A percentile compares a stretch with the other conserved stretches of the same genome.
phyloP scores from a whole-genome alignment of 306 rosid species.

The Vigna radiata region DNA sequence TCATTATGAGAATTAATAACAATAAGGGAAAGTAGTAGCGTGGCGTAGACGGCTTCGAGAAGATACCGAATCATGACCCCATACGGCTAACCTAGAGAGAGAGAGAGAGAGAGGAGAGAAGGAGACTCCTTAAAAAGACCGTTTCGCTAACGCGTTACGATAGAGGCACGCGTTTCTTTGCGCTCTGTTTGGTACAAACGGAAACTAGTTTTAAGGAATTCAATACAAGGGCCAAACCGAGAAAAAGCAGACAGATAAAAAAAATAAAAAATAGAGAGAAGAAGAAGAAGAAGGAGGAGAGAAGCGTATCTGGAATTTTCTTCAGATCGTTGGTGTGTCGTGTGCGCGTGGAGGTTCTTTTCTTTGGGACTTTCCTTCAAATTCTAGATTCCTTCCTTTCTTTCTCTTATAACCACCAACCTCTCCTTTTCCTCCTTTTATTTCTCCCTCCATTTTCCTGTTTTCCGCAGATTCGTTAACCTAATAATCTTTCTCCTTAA shows the following conservation, averaged over 20 bases:
- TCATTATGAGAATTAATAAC: not conserved
- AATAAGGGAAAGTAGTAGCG: slow-evolving; percentile 26
- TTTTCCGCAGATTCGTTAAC: not conserved
- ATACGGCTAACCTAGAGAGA: slow-evolving; percentile 27
- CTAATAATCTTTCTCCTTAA: not conserved
- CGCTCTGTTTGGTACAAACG: slow-evolving; percentile 33
- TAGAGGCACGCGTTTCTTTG: not conserved
- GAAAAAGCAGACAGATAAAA: not conserved
- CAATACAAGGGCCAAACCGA: not conserved
- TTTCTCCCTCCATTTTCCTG: slow-evolving; percentile 14
- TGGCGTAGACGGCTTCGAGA: slow-evolving; percentile 51
- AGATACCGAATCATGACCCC: slow-evolving; percentile 39
- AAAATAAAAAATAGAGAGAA: no score
- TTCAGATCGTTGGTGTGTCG: slow-evolving; percentile 26
- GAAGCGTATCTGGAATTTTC: slow-evolving; percentile 53
- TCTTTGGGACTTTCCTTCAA: slow-evolving; percentile 38
- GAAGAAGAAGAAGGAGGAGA: no score
- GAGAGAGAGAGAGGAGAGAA: slow-evolving; percentile 7
- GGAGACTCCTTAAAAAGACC: slow-evolving; percentile 3
- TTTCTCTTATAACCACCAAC: slow-evolving; percentile 18
- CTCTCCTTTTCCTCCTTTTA: not conserved
- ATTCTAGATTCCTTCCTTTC: slow-evolving; percentile 29
- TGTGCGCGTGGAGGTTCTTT: slow-evolving; percentile 44
- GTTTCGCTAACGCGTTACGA: slow-evolving; percentile 37
- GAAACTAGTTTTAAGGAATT: not conserved